Percentiles rank a stretch among this genome's conserved stretches.
Evolutionary conservation across 352 stramenopile species (phyloP).

Genomic region (Pythium aristosporum): DNA sequence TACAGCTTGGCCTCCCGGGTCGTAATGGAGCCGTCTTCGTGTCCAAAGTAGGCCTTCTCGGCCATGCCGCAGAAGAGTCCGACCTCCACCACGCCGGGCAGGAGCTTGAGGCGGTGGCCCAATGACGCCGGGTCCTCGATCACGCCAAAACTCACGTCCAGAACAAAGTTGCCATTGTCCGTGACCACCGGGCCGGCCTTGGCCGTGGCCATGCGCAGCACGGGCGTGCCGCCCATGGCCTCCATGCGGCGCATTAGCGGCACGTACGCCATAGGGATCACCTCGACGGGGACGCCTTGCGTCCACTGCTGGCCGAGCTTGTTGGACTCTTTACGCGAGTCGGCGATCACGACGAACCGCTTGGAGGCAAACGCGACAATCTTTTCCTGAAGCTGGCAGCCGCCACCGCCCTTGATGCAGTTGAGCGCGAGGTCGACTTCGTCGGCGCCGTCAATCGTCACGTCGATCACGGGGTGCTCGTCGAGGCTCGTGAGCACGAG

Average conservation of each 20-base stretch:
- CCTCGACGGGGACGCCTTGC: slow-evolving; percentile 95
- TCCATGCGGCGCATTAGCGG: slow-evolving; percentile 85
- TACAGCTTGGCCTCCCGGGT: slow-evolving; percentile 42
- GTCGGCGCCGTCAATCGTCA: slow-evolving; percentile 98
- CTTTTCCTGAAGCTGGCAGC: slow-evolving; percentile 94
- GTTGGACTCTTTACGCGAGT: slow-evolving; percentile 92
- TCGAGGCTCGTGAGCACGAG: slow-evolving; percentile 83
- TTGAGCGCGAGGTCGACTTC: slow-evolving; percentile 97
- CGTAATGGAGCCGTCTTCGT: slow-evolving; percentile 81
- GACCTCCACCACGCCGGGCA: slow-evolving; percentile 88
- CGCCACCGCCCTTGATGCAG: slow-evolving; percentile 98
- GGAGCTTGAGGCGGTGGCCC: slow-evolving; percentile 67
- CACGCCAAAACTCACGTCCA: slow-evolving; percentile 86
- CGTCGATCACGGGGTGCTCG: slow-evolving; percentile 91
- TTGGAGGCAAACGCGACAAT: slow-evolving; percentile 93
- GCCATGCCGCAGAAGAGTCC: slow-evolving; percentile 89
- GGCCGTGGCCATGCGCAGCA: slow-evolving; percentile 84
- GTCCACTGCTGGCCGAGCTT: slow-evolving; percentile 87
- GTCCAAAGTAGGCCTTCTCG: slow-evolving; percentile 86
- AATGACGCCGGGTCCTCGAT: slow-evolving; percentile 72
- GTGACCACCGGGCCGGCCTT: slow-evolving; percentile 97
- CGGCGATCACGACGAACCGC: slow-evolving; percentile 97
- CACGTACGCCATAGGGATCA: slow-evolving; percentile 97
- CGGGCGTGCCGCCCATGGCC: slow-evolving; percentile 48
- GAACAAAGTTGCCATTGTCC: slow-evolving; percentile 94